These are phyloP conservation scores for Fonsecaea pedrosoi DNA, from an alignment of 2,329 filamentous ascomycete species.

Conservation along the genomic window DNA sequence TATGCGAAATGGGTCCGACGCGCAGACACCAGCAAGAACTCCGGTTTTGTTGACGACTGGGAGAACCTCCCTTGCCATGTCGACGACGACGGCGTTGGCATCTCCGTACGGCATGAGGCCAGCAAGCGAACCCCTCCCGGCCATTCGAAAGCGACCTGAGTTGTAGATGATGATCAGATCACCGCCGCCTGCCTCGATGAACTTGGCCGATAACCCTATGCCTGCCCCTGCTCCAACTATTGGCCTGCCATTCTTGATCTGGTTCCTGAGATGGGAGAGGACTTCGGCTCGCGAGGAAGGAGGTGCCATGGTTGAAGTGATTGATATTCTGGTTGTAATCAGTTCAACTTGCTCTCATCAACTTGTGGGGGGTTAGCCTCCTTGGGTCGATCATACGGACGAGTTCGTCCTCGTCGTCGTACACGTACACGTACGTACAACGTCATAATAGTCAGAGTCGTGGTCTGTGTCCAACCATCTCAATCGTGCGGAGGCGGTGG, in stretches of 20 bases:
- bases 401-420: background rate
- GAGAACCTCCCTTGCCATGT: slow-evolving; percentile 73
- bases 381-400: background rate
- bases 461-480: background rate
- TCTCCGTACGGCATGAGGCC: slow-evolving; percentile 75
- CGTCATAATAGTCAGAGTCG: background rate
- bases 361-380: background rate
- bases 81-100: slow-evolving; percentile 72
- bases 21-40: slow-evolving; percentile 74
- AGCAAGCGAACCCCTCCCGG: slow-evolving; percentile 70
- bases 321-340: background rate
- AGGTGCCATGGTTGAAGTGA: slow-evolving; percentile 57
- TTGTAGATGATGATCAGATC: slow-evolving; percentile 77
- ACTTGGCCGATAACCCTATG: slow-evolving; percentile 71
- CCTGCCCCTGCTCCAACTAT: slow-evolving; percentile 73
- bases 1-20: slow-evolving; percentile 71
- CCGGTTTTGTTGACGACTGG: slow-evolving; percentile 64
- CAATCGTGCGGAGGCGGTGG: slow-evolving; percentile 3
- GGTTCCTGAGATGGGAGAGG: slow-evolving; percentile 60
- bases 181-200: slow-evolving; percentile 70
- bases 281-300: slow-evolving; percentile 64
- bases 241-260: slow-evolving; percentile 62
- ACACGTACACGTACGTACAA: background rate
- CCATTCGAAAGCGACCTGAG: slow-evolving; percentile 75
- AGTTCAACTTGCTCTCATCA: background rate